A percentile compares a stretch with the other conserved stretches of the same genome.
These are phyloP conservation scores for Biscutella auriculata DNA, from an alignment of 441 rosid species.

Conservation along the genomic window DNA sequence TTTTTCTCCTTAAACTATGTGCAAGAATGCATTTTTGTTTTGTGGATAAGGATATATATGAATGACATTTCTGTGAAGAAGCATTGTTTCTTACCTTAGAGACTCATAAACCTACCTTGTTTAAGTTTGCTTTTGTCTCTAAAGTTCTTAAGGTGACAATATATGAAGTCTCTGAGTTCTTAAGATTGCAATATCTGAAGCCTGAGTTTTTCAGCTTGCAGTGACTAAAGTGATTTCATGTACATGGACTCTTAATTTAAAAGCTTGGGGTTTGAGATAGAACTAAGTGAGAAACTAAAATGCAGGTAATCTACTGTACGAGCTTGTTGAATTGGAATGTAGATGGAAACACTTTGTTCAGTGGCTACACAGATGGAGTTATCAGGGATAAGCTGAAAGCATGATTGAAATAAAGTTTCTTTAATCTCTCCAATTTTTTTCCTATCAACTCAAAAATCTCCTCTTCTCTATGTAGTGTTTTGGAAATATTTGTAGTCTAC, in stretches of 20 bases:
- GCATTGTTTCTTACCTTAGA: background rate
- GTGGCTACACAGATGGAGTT: slow-evolving; percentile 85
- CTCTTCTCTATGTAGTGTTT: slow-evolving; percentile 5
- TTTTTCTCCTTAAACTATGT: background rate
- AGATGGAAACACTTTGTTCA: slow-evolving; percentile 86
- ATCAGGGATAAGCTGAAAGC: no score
- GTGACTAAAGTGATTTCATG: background rate
- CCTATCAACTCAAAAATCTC: background rate
- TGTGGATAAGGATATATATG: no score
- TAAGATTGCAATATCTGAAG: no score
- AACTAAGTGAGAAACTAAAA: background rate
- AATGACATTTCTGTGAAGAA: background rate
- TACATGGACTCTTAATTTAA: background rate
- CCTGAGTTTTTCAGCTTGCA: background rate
- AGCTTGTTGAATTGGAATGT: slow-evolving; percentile 87
- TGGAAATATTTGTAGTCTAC: background rate
- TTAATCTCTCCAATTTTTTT: background rate
- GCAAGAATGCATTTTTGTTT: background rate
- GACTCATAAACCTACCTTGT: background rate
- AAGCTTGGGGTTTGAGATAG: background rate
- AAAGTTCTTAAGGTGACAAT: no score
- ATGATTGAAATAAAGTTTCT: no score
- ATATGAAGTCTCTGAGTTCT: no score
- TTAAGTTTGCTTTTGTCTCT: background rate
- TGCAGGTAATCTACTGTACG: slow-evolving; percentile 80